Conservation (phyloP, 345 rosid species). For the Dipteronia dyeriana region DNA sequence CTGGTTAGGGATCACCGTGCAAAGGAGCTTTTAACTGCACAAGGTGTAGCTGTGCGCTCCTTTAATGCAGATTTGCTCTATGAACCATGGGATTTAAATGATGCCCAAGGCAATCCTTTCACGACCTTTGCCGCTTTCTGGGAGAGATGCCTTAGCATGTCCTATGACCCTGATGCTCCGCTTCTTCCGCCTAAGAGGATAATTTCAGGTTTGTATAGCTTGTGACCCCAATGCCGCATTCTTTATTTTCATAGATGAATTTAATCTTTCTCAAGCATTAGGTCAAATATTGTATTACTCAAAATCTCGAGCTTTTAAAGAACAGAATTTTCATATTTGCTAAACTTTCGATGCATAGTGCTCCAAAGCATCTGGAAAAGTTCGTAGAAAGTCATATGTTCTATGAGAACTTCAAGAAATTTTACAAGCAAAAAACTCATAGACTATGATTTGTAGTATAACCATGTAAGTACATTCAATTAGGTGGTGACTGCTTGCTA, state of each 20-base stretch:
- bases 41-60: conserved; percentile 76
- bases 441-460: not conserved
- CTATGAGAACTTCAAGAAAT: not conserved
- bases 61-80: conserved; percentile 95
- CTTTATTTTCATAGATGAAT: not conserved
- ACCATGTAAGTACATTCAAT: not conserved
- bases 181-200: conserved; percentile 97
- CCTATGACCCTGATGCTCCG: conserved; percentile 96
- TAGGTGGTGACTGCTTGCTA: not conserved
- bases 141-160: conserved; percentile 97
- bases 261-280: not conserved
- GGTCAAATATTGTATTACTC: not conserved
- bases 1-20: conserved; percentile 95
- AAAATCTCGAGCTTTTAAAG: not conserved
- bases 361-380: not conserved
- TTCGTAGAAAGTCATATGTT: not conserved
- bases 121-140: conserved; percentile 78
- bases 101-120: conserved; percentile 75
- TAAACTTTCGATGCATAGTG: not conserved
- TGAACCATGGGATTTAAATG: conserved; percentile 97
- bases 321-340: not conserved
- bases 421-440: not conserved
- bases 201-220: conserved; percentile 58
- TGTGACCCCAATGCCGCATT: not conserved
- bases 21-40: conserved; percentile 69